These are phyloP conservation scores for Davidsoniella australis DNA, from an alignment of 2,329 filamentous ascomycete species.

Conservation along the genomic window DNA sequence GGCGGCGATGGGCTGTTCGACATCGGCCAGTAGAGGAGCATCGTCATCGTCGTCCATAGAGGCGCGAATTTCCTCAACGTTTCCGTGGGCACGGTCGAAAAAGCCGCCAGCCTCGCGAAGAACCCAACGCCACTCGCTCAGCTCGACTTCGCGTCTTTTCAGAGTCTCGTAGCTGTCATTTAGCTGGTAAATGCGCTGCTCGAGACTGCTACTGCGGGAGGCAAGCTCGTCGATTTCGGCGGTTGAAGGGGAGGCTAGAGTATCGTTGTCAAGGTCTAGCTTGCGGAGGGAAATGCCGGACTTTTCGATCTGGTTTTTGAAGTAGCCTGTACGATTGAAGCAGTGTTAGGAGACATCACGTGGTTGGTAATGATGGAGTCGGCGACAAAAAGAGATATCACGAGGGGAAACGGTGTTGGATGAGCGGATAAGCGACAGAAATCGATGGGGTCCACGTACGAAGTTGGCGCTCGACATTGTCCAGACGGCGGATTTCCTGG, in stretches of 20 bases:
- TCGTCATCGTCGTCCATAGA: conserved; percentile 85
- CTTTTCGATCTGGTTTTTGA: conserved; percentile 92
- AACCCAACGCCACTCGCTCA: conserved; percentile 98
- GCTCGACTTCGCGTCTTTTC: conserved; percentile 92
- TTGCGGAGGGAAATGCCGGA: conserved; percentile 69
- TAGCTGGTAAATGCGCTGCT: conserved; percentile 76
- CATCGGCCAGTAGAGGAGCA: conserved; percentile 79
- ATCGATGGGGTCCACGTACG: conserved; percentile 39
- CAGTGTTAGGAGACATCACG: not conserved
- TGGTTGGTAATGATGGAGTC: no score
- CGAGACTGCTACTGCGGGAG: conserved; percentile 80
- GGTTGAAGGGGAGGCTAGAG: conserved; percentile 71
- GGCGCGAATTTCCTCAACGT: conserved; percentile 88
- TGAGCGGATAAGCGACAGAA: not conserved
- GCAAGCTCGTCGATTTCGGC: conserved; percentile 92
- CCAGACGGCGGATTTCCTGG: conserved; percentile 87
- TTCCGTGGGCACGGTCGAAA: conserved; percentile 89
- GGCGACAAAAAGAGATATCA: not conserved
- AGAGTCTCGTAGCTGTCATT: conserved; percentile 98
- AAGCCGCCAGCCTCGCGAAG: conserved; percentile 90
- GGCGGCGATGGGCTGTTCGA: conserved; percentile 56
- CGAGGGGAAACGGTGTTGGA: not conserved
- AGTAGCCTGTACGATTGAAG: conserved; percentile 49
- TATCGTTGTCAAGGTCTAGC: conserved; percentile 78
- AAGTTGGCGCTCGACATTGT: conserved; percentile 95